phyloP scores from a whole-genome alignment of 2,329 filamentous ascomycete genomes.

The Diatrype stigma region DNA sequence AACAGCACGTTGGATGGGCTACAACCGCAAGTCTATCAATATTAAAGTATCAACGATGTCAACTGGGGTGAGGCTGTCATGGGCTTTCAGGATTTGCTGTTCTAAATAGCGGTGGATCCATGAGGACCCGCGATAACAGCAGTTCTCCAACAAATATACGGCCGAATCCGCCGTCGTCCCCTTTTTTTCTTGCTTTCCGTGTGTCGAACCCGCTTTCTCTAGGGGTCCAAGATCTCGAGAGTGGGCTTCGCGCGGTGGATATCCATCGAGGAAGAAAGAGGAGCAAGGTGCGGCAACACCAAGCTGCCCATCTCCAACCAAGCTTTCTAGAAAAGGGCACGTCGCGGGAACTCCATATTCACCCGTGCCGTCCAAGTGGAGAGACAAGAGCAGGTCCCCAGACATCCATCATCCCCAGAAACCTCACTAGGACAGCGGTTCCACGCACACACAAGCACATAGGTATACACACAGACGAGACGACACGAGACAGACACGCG shows the following conservation, averaged over 20 bases:
- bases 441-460: neutral
- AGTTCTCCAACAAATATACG: neutral
- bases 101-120: neutral
- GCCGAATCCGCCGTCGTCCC: neutral
- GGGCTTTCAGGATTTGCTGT: neutral
- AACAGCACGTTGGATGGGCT: neutral
- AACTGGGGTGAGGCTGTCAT: neutral
- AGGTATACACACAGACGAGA: no score
- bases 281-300: neutral
- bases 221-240: neutral
- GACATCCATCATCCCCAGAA: neutral
- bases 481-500: no score
- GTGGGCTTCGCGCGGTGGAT: neutral
- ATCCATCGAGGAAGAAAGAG: neutral
- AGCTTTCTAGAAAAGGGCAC: neutral
- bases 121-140: neutral
- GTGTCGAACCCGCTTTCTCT: conserved; percentile 1
- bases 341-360: conserved; percentile 1
- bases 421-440: neutral
- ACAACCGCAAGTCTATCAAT: neutral
- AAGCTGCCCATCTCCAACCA: neutral
- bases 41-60: neutral
- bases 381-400: neutral
- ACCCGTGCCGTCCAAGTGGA: conserved; percentile 1
- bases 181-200: neutral